Percentiles rank a stretch among this genome's conserved stretches.
These are phyloP conservation scores for Lepidium sativum DNA, from an alignment of 345 rosid species.

Conservation along the genomic window DNA sequence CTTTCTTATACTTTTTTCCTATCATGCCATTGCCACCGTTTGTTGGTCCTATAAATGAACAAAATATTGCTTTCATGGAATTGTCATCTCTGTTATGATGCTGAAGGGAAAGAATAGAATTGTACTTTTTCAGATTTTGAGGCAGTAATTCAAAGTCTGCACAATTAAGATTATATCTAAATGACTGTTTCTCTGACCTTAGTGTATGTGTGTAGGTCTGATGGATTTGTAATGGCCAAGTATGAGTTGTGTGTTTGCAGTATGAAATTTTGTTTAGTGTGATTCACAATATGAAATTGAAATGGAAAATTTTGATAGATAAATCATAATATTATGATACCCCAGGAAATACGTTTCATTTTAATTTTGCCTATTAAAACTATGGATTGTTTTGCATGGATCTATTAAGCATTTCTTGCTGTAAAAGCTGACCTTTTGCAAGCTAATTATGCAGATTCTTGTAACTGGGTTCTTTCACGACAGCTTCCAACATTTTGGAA, in stretches of 20 bases:
- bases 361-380: no score
- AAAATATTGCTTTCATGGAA: not conserved
- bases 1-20: not conserved
- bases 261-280: not conserved
- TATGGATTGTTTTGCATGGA: not conserved
- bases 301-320: not conserved
- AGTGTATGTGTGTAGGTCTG: not conserved
- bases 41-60: constrained; percentile 1
- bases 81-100: not conserved
- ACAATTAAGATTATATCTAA: not conserved
- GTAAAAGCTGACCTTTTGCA: not conserved
- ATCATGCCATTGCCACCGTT: not conserved
- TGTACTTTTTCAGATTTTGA: not conserved
- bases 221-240: not conserved
- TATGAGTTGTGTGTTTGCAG: not conserved
- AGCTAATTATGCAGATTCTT: constrained; percentile 42
- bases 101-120: not conserved
- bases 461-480: constrained; percentile 70
- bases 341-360: not conserved
- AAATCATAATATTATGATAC: not conserved
- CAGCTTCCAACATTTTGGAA: constrained; percentile 44
- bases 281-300: not conserved
- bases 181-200: not conserved
- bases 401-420: not conserved
- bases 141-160: not conserved